A percentile compares a stretch with the other conserved stretches of the same genome.
These are phyloP conservation scores for Venturia oleaginea DNA, from an alignment of 2,329 filamentous ascomycete species.

Conservation along the genomic window DNA sequence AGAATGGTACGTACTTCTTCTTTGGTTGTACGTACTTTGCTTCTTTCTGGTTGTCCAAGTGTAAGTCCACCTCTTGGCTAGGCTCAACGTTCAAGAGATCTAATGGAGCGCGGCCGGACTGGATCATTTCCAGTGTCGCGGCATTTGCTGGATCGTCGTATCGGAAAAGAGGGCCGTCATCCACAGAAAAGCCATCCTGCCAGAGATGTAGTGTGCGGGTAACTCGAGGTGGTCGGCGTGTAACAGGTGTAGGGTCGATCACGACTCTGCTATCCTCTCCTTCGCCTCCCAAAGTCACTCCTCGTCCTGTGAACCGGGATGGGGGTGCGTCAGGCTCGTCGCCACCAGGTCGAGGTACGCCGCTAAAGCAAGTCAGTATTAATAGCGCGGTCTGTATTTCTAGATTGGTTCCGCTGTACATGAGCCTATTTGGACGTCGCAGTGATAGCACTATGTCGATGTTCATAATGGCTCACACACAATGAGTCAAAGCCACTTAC, in stretches of 20 bases:
- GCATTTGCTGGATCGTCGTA: constrained; percentile 73
- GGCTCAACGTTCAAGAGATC: constrained; percentile 68
- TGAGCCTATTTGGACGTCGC: not conserved
- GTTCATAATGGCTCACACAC: not conserved
- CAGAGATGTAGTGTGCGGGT: constrained; percentile 69
- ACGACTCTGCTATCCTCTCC: constrained; percentile 61
- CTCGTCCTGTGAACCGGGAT: constrained; percentile 57
- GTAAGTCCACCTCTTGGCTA: constrained; percentile 70
- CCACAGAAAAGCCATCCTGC: constrained; percentile 77
- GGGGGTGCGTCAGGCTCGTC: constrained; percentile 43
- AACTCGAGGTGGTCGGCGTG: constrained; percentile 40
- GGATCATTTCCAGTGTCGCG: constrained; percentile 64
- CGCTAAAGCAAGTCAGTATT: constrained; percentile 36
- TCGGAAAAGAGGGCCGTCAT: constrained; percentile 67
- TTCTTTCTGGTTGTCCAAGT: constrained; percentile 63
- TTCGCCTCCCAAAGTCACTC: constrained; percentile 70
- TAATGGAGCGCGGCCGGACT: constrained; percentile 64
- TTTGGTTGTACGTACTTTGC: constrained; percentile 66
- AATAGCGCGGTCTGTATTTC: not conserved
- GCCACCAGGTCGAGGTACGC: constrained; percentile 48
- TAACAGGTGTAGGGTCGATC: constrained; percentile 44
- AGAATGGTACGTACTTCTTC: constrained; percentile 67
- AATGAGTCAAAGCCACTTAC: constrained; percentile 20
- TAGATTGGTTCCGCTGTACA: not conserved
- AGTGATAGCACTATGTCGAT: not conserved